Conservation (phyloP, 2,329 filamentous ascomycete genomes). For the Tolypocladium amazonense region DNA sequence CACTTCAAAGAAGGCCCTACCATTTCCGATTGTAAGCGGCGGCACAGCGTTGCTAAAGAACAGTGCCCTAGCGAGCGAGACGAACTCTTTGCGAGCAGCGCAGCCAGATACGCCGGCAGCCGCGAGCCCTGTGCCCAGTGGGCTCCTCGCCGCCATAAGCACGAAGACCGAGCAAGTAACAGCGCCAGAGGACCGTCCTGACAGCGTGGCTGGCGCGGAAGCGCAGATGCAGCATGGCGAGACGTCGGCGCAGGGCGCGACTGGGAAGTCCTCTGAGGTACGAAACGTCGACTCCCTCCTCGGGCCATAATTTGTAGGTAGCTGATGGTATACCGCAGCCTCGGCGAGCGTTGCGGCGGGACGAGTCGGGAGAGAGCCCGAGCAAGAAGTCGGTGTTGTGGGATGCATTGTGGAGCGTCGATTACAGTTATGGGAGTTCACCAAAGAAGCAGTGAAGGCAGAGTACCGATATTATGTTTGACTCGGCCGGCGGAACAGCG, state of each 20-base stretch:
- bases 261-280: slow-evolving; percentile 35
- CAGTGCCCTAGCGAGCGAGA: slow-evolving; percentile 45
- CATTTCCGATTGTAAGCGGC: slow-evolving; percentile 32
- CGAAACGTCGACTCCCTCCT: slow-evolving; percentile 40
- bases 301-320: slow-evolving; percentile 26
- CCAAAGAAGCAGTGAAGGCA: slow-evolving; percentile 13
- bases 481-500: neutral
- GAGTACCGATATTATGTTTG: neutral
- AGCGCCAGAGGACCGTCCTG: slow-evolving; percentile 4
- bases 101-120: slow-evolving; percentile 29
- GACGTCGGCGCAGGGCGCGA: slow-evolving; percentile 10
- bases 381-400: slow-evolving; percentile 47
- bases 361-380: slow-evolving; percentile 27
- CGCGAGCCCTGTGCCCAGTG: slow-evolving; percentile 29
- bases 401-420: slow-evolving; percentile 52
- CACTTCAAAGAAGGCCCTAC: slow-evolving; percentile 66
- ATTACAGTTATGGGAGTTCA: slow-evolving; percentile 42
- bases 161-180: slow-evolving; percentile 8
- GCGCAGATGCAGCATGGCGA: slow-evolving; percentile 14
- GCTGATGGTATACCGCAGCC: slow-evolving; percentile 19
- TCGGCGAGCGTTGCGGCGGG: slow-evolving; percentile 21
- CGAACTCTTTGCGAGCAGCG: slow-evolving; percentile 44
- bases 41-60: slow-evolving; percentile 33
- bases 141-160: slow-evolving; percentile 12
- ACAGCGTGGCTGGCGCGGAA: slow-evolving; percentile 1